These are phyloP conservation scores for Rhododendron vialii DNA, from an alignment of 148 eudicot genomes.

Conservation along the genomic window DNA sequence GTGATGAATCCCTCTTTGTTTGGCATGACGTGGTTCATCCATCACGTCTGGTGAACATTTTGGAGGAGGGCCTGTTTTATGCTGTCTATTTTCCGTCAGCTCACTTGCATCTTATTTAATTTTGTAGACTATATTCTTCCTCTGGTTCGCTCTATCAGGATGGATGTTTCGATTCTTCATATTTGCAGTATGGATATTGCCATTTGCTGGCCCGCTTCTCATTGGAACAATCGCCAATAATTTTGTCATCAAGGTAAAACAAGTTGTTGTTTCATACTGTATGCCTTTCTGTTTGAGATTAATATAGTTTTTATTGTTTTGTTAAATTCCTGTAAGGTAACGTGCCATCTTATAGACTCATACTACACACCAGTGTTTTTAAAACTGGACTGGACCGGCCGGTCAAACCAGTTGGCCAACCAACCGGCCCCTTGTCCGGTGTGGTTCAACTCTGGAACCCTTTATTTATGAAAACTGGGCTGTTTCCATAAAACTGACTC, in stretches of 20 bases:
- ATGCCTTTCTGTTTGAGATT: neutral
- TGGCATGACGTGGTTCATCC: neutral
- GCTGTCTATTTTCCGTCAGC: neutral
- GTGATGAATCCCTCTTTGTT: neutral
- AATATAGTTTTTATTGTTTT: neutral
- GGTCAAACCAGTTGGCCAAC: neutral
- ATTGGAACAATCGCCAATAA: conserved; percentile 69
- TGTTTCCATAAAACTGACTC: too few species aligned
- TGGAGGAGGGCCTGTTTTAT: neutral
- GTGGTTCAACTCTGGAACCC: too few species aligned
- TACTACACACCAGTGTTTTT: neutral
- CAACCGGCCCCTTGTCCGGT: too few species aligned
- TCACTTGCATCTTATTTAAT: conserved; percentile 12
- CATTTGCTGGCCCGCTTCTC: conserved; percentile 89
- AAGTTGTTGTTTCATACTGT: neutral
- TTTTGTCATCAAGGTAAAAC: conserved; percentile 75
- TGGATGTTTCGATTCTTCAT: conserved; percentile 84
- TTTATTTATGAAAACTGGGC: too few species aligned
- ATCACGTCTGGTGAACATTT: neutral
- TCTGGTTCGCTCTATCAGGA: conserved; percentile 96
- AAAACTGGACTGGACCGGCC: neutral
- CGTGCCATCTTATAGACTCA: neutral
- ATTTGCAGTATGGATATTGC: conserved; percentile 75
- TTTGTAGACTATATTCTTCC: conserved; percentile 75
- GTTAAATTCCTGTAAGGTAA: neutral